Evolutionary conservation across 345 rosid genomes (phyloP).

Genomic region (Brassica napus): DNA sequence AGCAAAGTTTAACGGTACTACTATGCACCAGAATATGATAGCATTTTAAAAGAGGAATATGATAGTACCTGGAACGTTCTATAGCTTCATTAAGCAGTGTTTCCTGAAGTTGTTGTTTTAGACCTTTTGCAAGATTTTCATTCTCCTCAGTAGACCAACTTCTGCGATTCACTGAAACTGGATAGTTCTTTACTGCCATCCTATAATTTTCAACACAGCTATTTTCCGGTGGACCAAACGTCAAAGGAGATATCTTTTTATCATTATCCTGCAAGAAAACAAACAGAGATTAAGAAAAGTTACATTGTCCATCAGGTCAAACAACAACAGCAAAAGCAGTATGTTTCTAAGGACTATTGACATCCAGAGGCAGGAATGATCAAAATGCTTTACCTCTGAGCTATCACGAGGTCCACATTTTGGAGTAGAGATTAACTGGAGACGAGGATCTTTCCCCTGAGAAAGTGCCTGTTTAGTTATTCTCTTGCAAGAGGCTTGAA

Average conservation of each 20-base stretch:
- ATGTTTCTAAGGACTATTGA: neutral
- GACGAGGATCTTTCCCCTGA: conserved; percentile 72
- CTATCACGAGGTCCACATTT: conserved; percentile 42
- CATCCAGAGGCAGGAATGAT: conserved; percentile 8
- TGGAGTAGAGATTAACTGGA: conserved; percentile 62
- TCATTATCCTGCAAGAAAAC: conserved; percentile 56
- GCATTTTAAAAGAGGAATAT: neutral
- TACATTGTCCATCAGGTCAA: neutral
- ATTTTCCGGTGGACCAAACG: conserved; percentile 73
- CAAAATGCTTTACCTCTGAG: conserved; percentile 51
- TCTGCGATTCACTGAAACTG: conserved; percentile 52
- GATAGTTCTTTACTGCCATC: conserved; percentile 55
- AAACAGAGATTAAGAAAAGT: conserved; percentile 6
- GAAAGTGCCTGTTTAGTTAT: conserved; percentile 63
- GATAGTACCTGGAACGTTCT: conserved; percentile 59
- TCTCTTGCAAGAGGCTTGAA: conserved; percentile 71
- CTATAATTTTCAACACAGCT: conserved; percentile 62
- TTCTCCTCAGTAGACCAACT: conserved; percentile 73
- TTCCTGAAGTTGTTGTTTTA: conserved; percentile 77
- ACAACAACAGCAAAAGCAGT: neutral
- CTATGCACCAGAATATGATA: neutral
- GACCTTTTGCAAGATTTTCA: conserved; percentile 72
- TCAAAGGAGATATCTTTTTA: conserved; percentile 47
- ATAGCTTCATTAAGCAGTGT: conserved; percentile 55
- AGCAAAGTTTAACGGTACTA: neutral